Percentiles rank a stretch among this genome's conserved stretches.
Conservation (phyloP, 176 grass and related monocot species). For the Carex parvula region DNA sequence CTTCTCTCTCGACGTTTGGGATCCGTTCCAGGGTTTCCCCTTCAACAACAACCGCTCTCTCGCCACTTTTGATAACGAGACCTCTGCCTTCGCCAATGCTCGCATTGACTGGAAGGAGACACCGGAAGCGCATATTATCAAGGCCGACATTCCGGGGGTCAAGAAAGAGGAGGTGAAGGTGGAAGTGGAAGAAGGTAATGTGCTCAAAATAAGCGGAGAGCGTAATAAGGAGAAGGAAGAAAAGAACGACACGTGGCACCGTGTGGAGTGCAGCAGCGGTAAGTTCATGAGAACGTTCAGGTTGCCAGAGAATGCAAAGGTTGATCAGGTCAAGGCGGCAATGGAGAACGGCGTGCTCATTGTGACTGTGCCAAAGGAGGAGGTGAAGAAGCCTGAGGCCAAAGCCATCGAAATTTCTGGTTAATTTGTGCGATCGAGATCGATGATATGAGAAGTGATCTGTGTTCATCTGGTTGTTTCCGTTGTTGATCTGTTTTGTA, state of each 20-base stretch:
- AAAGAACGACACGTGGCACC: constrained; percentile 54
- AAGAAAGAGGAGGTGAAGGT: constrained; percentile 49
- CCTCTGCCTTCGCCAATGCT: constrained; percentile 32
- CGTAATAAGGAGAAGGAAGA: constrained; percentile 34
- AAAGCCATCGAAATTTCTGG: constrained; percentile 52
- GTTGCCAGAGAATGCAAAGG: constrained; percentile 41
- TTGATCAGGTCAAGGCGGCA: constrained; percentile 34
- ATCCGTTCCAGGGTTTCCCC: constrained; percentile 29
- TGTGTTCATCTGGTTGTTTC: not conserved
- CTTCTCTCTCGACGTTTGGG: constrained; percentile 28
- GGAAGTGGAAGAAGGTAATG: constrained; percentile 41
- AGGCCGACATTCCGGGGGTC: constrained; percentile 46
- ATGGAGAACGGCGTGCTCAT: constrained; percentile 57
- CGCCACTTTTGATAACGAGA: constrained; percentile 15
- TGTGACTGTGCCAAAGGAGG: constrained; percentile 41
- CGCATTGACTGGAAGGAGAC: constrained; percentile 66
- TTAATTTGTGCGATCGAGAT: not conserved
- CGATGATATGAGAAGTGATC: not conserved
- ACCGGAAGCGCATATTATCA: constrained; percentile 48
- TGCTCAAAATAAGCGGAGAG: constrained; percentile 24
- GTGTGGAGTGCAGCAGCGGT: constrained; percentile 52
- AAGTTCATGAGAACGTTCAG: constrained; percentile 35
- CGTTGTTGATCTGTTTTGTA: not conserved
- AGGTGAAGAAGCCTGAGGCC: constrained; percentile 33
- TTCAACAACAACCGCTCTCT: constrained; percentile 16